A percentile compares a stretch with the other conserved stretches of the same genome.
These are phyloP conservation scores for Aspergillus homomorphus DNA, from an alignment of 495 filamentous ascomycete species.

Conservation along the genomic window DNA sequence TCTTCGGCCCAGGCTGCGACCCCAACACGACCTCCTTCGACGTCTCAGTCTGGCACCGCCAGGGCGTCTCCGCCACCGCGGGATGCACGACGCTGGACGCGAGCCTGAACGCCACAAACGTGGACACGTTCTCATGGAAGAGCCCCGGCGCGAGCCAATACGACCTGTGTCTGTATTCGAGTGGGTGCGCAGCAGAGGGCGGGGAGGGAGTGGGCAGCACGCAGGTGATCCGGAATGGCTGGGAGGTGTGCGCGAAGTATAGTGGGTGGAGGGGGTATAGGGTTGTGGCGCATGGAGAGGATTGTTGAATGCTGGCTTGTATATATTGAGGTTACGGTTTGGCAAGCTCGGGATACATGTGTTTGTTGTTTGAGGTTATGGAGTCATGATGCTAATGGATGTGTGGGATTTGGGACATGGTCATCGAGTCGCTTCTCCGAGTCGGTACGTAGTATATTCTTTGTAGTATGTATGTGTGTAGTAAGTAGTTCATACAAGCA, in stretches of 20 bases:
- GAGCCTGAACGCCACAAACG: conserved; percentile 9
- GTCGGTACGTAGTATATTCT: too few species aligned
- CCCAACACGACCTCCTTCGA: conserved; percentile 22
- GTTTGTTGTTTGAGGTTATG: conserved; percentile 5
- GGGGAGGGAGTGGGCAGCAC: conserved; percentile 2
- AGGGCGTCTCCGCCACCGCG: conserved; percentile 15
- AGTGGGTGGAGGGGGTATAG: conserved; percentile 24
- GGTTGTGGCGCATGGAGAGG: conserved; percentile 22
- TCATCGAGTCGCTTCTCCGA: too few species aligned
- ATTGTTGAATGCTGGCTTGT: conserved; percentile 14
- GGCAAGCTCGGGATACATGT: background rate
- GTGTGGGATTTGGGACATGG: too few species aligned
- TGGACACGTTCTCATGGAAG: conserved; percentile 35
- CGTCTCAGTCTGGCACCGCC: conserved; percentile 21
- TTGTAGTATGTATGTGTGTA: background rate
- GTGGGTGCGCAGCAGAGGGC: conserved; percentile 15
- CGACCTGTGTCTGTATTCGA: conserved; percentile 29
- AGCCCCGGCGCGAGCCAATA: conserved; percentile 16
- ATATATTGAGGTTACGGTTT: too few species aligned
- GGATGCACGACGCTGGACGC: conserved; percentile 1
- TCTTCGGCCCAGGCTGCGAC: conserved; percentile 28
- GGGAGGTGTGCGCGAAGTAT: conserved; percentile 33
- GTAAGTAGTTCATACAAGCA: too few species aligned
- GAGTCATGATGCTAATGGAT: too few species aligned
- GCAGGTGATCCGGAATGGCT: conserved; percentile 20